Evolutionary conservation across 1,284 basidiomycete species (phyloP), one percentile per base, ranked within the genome.

Genomic region (Kalmanozyma brasiliensis): DNA sequence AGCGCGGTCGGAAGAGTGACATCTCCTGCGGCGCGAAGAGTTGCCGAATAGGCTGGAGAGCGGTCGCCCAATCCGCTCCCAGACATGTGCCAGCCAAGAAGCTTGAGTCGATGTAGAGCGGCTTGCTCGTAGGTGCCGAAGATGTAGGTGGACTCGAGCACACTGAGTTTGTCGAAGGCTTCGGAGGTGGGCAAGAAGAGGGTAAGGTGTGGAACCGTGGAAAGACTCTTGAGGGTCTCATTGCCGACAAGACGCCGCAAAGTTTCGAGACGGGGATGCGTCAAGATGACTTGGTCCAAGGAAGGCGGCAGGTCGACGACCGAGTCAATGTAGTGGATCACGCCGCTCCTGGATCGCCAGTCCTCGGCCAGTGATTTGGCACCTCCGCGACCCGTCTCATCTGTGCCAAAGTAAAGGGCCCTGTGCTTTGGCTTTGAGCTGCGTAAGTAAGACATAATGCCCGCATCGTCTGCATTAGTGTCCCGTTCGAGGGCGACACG

Each of bases 151-250:
- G 49, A 61, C 49, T 81, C 78, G 16, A 81, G 53, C 10, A 40
- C 13, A 19, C 53, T 44, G 23, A 81, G 74, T 19, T 49, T 40
- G 6, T 84, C 88, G 89, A 86, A 97, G 10, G 96, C 94, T 22
- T 87, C 84, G 77, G 96, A 88, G 14, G 90, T 85, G 0, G 96
- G 95, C 2, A 96, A 86, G 82, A 99, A 99, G 33, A 98, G 76
- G 0, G 95, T 97, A 30, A 96, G 84, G 75, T 91, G 89, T 0
- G 91, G 84, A 0, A 57, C 76, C 6, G 67, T 67, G 8, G 74
- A 68, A 11, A 81, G 49, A 11, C 65, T 71, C 20, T 61, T 57
- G 13, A 80, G 30, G 5, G 67, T 48, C 22, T 67, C 49, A 22
- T 57, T 55, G 87, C 77, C 46, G 41, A 82, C 49, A 42, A 83